Evolutionary conservation across 2,329 filamentous ascomycete species (phyloP), one percentile per base, ranked within the genome.

Genomic region (Diaporthe eres): DNA sequence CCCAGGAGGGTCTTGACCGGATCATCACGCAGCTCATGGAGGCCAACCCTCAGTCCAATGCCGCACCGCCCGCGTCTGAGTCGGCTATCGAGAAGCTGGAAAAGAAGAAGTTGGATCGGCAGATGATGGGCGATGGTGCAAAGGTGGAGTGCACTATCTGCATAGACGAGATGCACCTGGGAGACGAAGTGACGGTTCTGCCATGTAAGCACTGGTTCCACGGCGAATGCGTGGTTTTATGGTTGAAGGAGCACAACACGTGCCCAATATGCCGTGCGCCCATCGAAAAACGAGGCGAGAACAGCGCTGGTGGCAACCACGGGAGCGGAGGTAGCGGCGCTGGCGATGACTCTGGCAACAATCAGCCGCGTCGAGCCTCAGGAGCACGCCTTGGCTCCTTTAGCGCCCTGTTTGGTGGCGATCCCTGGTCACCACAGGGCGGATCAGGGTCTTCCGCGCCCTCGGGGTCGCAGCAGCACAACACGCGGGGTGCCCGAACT

Each of bases 161-260:
- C 84, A 98, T 98, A 87, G 95, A 98, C 74, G 91, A 94, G 39
- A 93, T 97, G 77, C 88, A 91, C 37, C 81, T 94, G 49, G 94
- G 92, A 15, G 92, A 94, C 42, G 92, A 94, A 81, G 94, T 96
- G 7, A 90, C 94, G 0, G 89, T 93, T 61, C 85, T 99, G 70
- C 95, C 95, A 0, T 99, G 97, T 85, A 93, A 92, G 76, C 97
- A 99, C 82, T 98, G 95, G 95, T 98, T 98, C 83, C 96, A 98
- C 81, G 92, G 93, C 75, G 87, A 90, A 37, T 98, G 96, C 80
- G 94, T 97, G 47, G 89, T 92, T 34, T 88, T 94, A 68, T 98
- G 96, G 96, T 86, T 98, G 71, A 91, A 90, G 80, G 94, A 98
- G 84, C 96, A 98, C 84, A 95, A 98, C 80, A 98, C 96, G 0